Conservation (phyloP, 331 rosid genomes). For the Telfairia occidentalis region DNA sequence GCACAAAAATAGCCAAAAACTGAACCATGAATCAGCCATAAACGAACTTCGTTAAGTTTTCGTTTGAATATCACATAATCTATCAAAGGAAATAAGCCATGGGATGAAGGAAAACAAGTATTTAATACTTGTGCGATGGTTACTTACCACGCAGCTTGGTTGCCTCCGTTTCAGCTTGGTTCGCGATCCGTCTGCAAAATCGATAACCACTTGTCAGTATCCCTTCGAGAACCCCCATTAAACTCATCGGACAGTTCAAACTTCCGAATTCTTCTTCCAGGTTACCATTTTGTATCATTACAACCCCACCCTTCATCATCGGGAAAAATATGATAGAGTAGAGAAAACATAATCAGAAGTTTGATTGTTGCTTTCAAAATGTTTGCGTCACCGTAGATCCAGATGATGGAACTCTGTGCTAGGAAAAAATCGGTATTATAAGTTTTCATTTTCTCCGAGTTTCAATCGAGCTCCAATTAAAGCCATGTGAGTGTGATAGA, state of each 20-base stretch:
- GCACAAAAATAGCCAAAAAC: background rate
- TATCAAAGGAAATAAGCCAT: background rate
- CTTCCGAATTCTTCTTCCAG: background rate
- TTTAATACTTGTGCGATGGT: background rate
- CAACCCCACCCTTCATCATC: background rate
- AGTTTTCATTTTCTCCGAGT: background rate
- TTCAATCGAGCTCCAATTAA: background rate
- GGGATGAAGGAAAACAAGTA: background rate
- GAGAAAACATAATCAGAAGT: background rate
- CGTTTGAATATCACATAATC: background rate
- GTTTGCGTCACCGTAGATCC: too few relatives aligned
- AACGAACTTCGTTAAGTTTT: background rate
- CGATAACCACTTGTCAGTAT: background rate
- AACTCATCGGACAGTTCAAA: background rate
- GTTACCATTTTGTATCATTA: background rate
- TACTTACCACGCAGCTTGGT: background rate
- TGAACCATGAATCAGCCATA: background rate
- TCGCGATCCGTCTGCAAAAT: conserved; percentile 6
- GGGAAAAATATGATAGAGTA: background rate
- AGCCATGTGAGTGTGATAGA: background rate
- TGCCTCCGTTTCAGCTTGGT: background rate
- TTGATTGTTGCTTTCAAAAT: background rate
- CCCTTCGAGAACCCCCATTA: background rate
- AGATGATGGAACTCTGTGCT: background rate
- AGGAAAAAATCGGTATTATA: background rate